Percentiles rank a stretch among this genome's conserved stretches.
phyloP scores from a whole-genome alignment of 164 flowering plant genomes.

The Vitis rupestris region DNA sequence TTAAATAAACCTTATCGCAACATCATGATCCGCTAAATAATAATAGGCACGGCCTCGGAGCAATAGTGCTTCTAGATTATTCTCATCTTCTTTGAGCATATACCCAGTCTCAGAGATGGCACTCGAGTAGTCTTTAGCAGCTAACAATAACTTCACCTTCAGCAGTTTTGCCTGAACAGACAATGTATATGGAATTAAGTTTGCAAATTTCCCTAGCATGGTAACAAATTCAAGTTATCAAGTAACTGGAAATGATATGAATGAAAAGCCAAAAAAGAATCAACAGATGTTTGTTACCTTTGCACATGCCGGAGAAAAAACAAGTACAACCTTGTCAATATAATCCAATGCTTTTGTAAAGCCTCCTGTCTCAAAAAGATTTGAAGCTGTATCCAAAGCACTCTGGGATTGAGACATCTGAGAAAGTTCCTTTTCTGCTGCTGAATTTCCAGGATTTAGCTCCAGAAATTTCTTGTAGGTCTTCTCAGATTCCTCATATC shows the following conservation, averaged over 20 bases:
- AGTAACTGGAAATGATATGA: background rate
- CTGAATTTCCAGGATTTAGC: conserved; percentile 69
- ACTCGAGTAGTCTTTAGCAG: conserved; percentile 71
- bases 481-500: conserved; percentile 89
- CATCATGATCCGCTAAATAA: conserved; percentile 95
- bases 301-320: conserved; percentile 87
- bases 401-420: conserved; percentile 75
- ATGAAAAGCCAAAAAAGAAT: background rate
- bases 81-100: conserved; percentile 89
- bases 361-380: conserved; percentile 66
- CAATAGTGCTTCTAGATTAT: conserved; percentile 79
- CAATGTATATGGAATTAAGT: background rate
- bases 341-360: conserved; percentile 71
- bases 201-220: background rate
- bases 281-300: conserved; percentile 43
- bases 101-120: conserved; percentile 80
- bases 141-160: conserved; percentile 68
- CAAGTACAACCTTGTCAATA: conserved; percentile 87
- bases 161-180: conserved; percentile 75
- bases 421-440: conserved; percentile 86
- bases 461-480: conserved; percentile 73
- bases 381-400: conserved; percentile 65
- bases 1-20: conserved; percentile 67
- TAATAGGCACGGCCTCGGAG: conserved; percentile 96
- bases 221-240: background rate